Percentiles rank a stretch among this genome's conserved stretches.
Evolutionary conservation across 2,329 filamentous ascomycete species (phyloP).

Genomic region (Blumeriella jaapii): DNA sequence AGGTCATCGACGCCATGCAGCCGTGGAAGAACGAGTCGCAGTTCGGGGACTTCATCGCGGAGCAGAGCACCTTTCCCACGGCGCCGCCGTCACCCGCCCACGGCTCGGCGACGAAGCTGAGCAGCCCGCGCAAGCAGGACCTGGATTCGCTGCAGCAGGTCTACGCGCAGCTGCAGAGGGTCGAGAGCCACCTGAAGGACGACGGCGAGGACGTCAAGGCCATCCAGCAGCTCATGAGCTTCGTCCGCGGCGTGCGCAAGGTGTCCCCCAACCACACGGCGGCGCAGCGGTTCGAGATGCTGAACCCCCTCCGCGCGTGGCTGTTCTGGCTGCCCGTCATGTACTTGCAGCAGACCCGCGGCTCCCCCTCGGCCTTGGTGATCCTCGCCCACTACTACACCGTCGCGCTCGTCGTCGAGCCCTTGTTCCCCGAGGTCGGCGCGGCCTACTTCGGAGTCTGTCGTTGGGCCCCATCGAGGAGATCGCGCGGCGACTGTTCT

Average conservation of each 20-base stretch:
- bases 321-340: slow-evolving; percentile 90
- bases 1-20: slow-evolving; percentile 88
- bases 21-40: slow-evolving; percentile 83
- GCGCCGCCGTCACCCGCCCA: slow-evolving; percentile 51
- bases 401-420: slow-evolving; percentile 75
- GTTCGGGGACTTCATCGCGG: slow-evolving; percentile 70
- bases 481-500: slow-evolving; percentile 65
- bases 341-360: slow-evolving; percentile 65
- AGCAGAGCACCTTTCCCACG: slow-evolving; percentile 63
- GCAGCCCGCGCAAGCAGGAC: slow-evolving; percentile 57
- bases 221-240: slow-evolving; percentile 57
- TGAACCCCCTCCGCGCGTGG: slow-evolving; percentile 83
- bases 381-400: slow-evolving; percentile 89
- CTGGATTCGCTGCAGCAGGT: slow-evolving; percentile 55
- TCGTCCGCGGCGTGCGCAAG: slow-evolving; percentile 61
- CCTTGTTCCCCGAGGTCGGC: slow-evolving; percentile 83
- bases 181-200: slow-evolving; percentile 57
- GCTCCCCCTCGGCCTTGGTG: slow-evolving; percentile 66
- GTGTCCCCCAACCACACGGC: slow-evolving; percentile 59
- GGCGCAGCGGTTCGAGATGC: slow-evolving; percentile 78
- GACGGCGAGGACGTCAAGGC: slow-evolving; percentile 58
- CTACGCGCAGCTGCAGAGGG: slow-evolving; percentile 53
- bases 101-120: slow-evolving; percentile 45
- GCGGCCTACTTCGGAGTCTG: slow-evolving; percentile 79
- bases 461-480: slow-evolving; percentile 74